Evolutionary conservation across 331 rosid species (phyloP), one percentile per base, ranked within the genome.

Genomic region (Quercus lobata): DNA sequence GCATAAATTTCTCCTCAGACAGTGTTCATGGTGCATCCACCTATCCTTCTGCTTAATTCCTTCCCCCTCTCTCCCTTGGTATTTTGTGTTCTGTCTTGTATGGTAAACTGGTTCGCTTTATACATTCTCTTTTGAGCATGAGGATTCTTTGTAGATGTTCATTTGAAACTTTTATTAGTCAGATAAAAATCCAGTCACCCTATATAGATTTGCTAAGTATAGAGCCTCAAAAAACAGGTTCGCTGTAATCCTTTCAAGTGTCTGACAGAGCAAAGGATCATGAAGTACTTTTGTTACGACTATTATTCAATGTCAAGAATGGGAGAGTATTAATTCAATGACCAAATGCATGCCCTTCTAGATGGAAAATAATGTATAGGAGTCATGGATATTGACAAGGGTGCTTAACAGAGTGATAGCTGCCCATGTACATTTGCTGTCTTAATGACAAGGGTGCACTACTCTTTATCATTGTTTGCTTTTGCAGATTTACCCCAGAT

Each of bases 401-500:
- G 6, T 35, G n/a, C 5, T 46, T 65, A 19, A 74, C 16, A 16
- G 17, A 7, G 68, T 25, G 68, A 18, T n/a, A 34, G 16, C 21
- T 24, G 15, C 61, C 60, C 22, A 54, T 53, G 24, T 68, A 19
- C 14, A 68, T 75, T 62, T 58, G 69, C 62, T 78, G 15, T 46
- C 34, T 25, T 65, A 57, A 37, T 57, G 66, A 19, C 41, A 37
- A 54, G 27, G 60, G 78, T 79, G 74, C 81, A 79, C 24, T 18
- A 34, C 79, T 70, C 34, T n/a, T n/a, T n/a, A n/a, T n/a, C n/a
- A n/a, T n/a, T n/a, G n/a, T n/a, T n/a, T n/a, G n/a, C n/a, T n/a
- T n/a, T 29, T 57, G 81, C 94, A 95, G 99, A 83, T 93, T 55
- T 83, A 73, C 87, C 5, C 98, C 96, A 4, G 99, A 91, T 88